These are phyloP conservation scores for Begonia fuchsioides DNA, from an alignment of 306 rosid genomes.

Conservation along the genomic window DNA sequence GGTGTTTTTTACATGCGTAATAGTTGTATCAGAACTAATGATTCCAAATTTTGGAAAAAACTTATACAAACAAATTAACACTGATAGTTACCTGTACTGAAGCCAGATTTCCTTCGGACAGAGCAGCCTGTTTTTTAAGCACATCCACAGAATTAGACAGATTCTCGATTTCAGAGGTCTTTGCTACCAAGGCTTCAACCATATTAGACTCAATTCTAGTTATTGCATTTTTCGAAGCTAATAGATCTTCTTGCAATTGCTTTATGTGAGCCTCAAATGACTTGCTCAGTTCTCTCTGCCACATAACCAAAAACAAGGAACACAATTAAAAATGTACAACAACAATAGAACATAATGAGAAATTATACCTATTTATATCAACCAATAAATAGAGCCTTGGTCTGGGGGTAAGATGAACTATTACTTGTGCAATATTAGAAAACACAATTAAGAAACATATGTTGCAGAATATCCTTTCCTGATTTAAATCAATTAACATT, in stretches of 20 bases:
- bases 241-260: conserved; percentile 62
- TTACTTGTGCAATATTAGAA: too few relatives aligned
- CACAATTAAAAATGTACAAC: neutral
- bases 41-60: neutral
- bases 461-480: too few relatives aligned
- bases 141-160: conserved; percentile 70
- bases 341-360: too few relatives aligned
- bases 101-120: conserved; percentile 84
- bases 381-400: too few relatives aligned
- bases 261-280: conserved; percentile 77
- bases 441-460: too few relatives aligned
- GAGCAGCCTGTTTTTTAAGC: conserved; percentile 76
- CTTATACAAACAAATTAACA: conserved; percentile 1
- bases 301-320: conserved; percentile 10
- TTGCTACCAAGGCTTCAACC: conserved; percentile 87
- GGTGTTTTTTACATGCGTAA: neutral
- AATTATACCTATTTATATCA: too few relatives aligned
- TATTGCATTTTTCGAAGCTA: conserved; percentile 63
- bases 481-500: too few relatives aligned
- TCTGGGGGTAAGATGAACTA: too few relatives aligned
- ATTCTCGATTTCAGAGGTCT: conserved; percentile 84
- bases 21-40: neutral
- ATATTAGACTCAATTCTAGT: conserved; percentile 74
- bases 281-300: conserved; percentile 86
- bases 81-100: conserved; percentile 60